phyloP scores from a whole-genome alignment of 371 early-diverging fungal species.

The Zopfochytrium polystomum region DNA sequence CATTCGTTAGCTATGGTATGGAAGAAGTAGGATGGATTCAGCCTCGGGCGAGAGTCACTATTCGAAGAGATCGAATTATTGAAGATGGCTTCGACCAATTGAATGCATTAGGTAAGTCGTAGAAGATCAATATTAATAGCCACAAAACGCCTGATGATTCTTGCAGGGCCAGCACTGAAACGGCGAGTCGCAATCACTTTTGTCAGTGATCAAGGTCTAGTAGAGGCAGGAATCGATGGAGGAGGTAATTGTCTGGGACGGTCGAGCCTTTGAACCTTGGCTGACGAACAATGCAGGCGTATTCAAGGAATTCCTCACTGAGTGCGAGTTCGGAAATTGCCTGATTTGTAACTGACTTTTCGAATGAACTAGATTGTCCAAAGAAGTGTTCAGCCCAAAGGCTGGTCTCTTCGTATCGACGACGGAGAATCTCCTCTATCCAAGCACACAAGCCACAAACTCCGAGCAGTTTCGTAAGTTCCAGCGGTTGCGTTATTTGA shows the following conservation, averaged over 20 bases:
- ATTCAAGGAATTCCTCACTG: slow-evolving; percentile 88
- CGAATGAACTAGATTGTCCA: too few relatives aligned
- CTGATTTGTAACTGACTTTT: too few relatives aligned
- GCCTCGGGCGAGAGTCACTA: slow-evolving; percentile 46
- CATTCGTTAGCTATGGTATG: too few relatives aligned
- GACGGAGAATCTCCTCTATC: slow-evolving; percentile 71
- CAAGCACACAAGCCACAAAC: too few relatives aligned
- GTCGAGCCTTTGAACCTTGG: not conserved
- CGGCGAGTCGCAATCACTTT: slow-evolving; percentile 79
- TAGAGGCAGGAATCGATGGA: slow-evolving; percentile 95
- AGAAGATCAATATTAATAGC: too few relatives aligned
- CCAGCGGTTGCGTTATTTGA: too few relatives aligned
- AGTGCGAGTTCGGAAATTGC: too few relatives aligned
- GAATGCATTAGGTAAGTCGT: slow-evolving; percentile 59
- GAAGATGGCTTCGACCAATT: slow-evolving; percentile 81
- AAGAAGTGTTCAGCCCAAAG: slow-evolving; percentile 78
- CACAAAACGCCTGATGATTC: too few relatives aligned
- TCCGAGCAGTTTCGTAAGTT: too few relatives aligned
- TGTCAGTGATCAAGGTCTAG: slow-evolving; percentile 76
- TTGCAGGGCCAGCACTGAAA: slow-evolving; percentile 59
- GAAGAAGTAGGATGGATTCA: slow-evolving; percentile 24
- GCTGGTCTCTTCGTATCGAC: slow-evolving; percentile 76
- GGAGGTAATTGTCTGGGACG: slow-evolving; percentile 54
- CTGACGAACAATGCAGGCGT: slow-evolving; percentile 41
- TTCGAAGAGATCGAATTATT: slow-evolving; percentile 77